Evolutionary conservation across 2,329 filamentous ascomycete genomes (phyloP).

Genomic region (Geoglossum cookeanum): DNA sequence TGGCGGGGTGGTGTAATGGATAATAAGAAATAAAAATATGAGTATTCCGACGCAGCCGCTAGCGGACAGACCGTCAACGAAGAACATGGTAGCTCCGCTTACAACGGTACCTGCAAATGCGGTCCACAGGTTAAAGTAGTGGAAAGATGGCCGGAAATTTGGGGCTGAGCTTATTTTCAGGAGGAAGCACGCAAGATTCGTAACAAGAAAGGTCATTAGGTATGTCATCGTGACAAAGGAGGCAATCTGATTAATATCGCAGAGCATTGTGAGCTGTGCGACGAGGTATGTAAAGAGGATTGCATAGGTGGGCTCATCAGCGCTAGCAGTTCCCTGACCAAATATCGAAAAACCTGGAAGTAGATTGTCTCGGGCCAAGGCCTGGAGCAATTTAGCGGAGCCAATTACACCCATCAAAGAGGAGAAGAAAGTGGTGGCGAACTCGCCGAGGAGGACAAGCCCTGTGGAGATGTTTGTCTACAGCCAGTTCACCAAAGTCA

Average conservation of each 20-base stretch:
- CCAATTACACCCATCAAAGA: slow-evolving; percentile 75
- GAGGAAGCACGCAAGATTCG: slow-evolving; percentile 72
- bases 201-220: slow-evolving; percentile 80
- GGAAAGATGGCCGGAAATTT: slow-evolving; percentile 75
- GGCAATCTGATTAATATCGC: slow-evolving; percentile 73
- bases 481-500: not conserved
- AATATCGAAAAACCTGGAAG: slow-evolving; percentile 60
- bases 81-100: slow-evolving; percentile 72
- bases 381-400: slow-evolving; percentile 67
- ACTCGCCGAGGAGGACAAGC: slow-evolving; percentile 62
- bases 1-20: slow-evolving; percentile 69
- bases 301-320: slow-evolving; percentile 58
- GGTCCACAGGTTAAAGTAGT: slow-evolving; percentile 76
- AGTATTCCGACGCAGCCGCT: slow-evolving; percentile 54
- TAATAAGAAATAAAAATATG: slow-evolving; percentile 60
- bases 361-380: slow-evolving; percentile 59
- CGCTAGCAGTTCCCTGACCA: slow-evolving; percentile 48
- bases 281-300: slow-evolving; percentile 58
- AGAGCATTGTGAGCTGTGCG: slow-evolving; percentile 62
- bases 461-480: slow-evolving; percentile 55
- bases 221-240: slow-evolving; percentile 85
- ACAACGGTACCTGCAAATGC: slow-evolving; percentile 55
- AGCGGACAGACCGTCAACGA: slow-evolving; percentile 68
- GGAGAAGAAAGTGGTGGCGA: slow-evolving; percentile 68
- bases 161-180: slow-evolving; percentile 74